These are phyloP conservation scores for Kwoniella europaea DNA, from an alignment of 768 basidiomycete genomes.

Conservation along the genomic window DNA sequence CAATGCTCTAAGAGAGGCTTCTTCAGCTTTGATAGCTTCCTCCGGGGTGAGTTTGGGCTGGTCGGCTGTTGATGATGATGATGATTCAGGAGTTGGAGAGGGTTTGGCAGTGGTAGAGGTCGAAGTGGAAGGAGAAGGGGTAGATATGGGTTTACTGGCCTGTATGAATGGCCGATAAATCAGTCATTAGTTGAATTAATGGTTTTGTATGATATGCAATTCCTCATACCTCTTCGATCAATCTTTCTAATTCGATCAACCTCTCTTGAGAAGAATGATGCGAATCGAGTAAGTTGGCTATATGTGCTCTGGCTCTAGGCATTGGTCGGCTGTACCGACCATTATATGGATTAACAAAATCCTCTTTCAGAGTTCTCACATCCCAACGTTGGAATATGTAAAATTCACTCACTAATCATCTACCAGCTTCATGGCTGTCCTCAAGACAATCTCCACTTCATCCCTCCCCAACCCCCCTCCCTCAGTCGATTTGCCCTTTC, in stretches of 20 bases:
- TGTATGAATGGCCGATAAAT: not conserved
- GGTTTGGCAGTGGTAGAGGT: not conserved
- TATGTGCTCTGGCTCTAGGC: conserved; percentile 55
- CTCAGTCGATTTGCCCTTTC: no score
- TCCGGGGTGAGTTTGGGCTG: conserved; percentile 38
- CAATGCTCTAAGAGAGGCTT: conserved; percentile 44
- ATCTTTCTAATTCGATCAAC: conserved; percentile 45
- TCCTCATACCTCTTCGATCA: conserved; percentile 43
- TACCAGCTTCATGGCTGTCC: conserved; percentile 50
- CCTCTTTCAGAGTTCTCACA: no score
- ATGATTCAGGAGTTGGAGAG: not conserved
- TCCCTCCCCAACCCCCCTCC: conserved; percentile 24
- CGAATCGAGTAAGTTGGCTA: conserved; percentile 43
- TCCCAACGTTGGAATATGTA: no score
- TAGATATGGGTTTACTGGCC: conserved; percentile 6
- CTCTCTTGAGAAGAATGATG: conserved; percentile 42
- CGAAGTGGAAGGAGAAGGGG: not conserved
- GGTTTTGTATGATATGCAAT: no score
- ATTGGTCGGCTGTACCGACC: conserved; percentile 35
- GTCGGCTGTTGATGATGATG: not conserved
- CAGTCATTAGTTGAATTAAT: not conserved
- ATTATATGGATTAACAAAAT: no score
- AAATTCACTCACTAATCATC: conserved; percentile 55
- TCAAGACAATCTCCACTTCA: conserved; percentile 45
- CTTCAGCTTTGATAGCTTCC: conserved; percentile 53